Evolutionary conservation across 1,284 basidiomycete genomes (phyloP).

Genomic region (Puccinia novopanici): DNA sequence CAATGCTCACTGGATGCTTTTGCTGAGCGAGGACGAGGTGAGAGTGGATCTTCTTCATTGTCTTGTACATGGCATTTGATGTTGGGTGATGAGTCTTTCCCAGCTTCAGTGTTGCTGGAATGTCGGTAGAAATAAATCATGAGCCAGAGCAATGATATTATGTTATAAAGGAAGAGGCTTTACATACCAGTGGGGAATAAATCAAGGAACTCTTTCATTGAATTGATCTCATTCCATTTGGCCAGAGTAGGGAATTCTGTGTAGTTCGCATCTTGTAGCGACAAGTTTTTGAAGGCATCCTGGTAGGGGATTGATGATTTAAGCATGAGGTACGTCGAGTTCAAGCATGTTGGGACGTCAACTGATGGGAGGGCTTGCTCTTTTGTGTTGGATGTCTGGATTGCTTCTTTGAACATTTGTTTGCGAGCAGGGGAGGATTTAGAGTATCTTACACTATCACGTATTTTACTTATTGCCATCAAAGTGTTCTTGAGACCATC

Average conservation of each 20-base stretch:
- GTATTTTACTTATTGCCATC: background rate
- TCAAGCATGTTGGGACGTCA: background rate
- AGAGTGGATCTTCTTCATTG: background rate
- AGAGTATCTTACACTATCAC: background rate
- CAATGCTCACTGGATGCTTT: background rate
- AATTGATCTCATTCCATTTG: background rate
- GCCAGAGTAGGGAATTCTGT: background rate
- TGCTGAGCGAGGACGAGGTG: background rate
- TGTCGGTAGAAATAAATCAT: background rate
- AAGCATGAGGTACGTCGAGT: slow-evolving; percentile 3
- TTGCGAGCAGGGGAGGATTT: background rate
- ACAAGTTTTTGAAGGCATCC: background rate
- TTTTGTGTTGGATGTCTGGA: background rate
- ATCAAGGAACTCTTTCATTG: background rate
- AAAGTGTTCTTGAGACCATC: background rate
- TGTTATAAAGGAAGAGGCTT: background rate
- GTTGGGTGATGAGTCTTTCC: background rate
- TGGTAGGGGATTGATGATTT: background rate
- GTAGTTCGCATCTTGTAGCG: background rate
- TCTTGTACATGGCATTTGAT: background rate
- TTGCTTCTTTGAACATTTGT: background rate
- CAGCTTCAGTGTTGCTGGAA: slow-evolving; percentile 3
- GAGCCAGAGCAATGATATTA: background rate
- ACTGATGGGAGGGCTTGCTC: background rate
- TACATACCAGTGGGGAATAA: background rate